Evolutionary conservation across 2,329 filamentous ascomycete genomes (phyloP), one percentile per base, ranked within the genome.

Genomic region (Plenodomus tracheiphilus): DNA sequence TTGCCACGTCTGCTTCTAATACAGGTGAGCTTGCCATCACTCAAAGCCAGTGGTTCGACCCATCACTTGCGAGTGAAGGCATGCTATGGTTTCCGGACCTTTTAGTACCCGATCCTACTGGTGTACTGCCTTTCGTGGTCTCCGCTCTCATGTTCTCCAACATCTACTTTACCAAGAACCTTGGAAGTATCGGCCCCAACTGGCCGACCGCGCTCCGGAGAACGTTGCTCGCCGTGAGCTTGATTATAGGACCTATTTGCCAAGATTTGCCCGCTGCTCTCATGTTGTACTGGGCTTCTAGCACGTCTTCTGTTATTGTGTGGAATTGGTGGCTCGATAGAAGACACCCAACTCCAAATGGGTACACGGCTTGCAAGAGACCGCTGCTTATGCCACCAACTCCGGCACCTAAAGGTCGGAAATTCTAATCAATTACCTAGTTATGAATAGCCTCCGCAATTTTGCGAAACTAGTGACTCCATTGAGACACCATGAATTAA

Each of bases 11-110:
- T 32, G 15, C 28, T 15, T 15, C 13, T 15, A 15, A 32, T 11
- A 10, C 15, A 11, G 28, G 28, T 11, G 35, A 19, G 9, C 18
- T 46, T 3, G 32, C 44, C 22, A 30, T 50, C 11, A 43, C 47
- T 15, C 40, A 47, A 2, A 65, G 54, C 39, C 46, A 47, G 6
- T 71, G 66, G 60, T 66, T 78, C 25, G 79, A 84, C 54, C 76
- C 77, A 2, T 75, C 77, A 4, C 68, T 86, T 15, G 75, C 77
- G 4, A 75, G 65, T 7, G 83, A 85, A 68, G 83, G 83, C n/a
- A 75, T 79, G 2, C 71, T 84, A 2, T 87, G 83, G 83, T 85
- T 85, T 47, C 75, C 78, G 1, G 75, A 86, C 61, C 75, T 87
- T 13, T 69, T 81, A 4, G 60, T 74, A 0, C 70, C 80, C 8